Evolutionary conservation across 2,329 filamentous ascomycete genomes (phyloP).

Genomic region (Penicillium sp.): DNA sequence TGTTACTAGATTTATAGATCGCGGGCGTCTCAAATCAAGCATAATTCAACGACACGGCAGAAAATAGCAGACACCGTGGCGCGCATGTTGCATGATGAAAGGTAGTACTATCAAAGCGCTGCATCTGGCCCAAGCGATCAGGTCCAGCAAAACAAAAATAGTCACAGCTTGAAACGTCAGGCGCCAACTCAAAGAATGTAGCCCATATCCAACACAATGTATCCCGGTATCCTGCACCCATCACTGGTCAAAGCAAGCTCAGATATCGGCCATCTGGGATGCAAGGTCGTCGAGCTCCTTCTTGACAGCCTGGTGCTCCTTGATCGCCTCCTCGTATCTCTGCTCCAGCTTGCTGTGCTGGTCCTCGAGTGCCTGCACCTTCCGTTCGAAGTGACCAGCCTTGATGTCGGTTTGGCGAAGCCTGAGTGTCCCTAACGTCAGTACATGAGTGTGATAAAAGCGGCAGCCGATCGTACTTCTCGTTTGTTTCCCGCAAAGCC

Average conservation of each 20-base stretch:
- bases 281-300: conserved; percentile 92
- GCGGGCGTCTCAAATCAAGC: background rate
- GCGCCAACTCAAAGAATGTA: conserved; percentile 25
- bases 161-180: conserved; percentile 29
- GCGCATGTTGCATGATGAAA: conserved; percentile 17
- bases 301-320: conserved; percentile 79
- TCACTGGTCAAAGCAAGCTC: conserved; percentile 41
- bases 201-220: conserved; percentile 29
- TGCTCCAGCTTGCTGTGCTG: conserved; percentile 90
- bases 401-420: conserved; percentile 99
- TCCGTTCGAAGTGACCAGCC: conserved; percentile 98
- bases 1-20: conserved; percentile 4
- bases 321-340: conserved; percentile 96
- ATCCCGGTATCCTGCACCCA: conserved; percentile 30
- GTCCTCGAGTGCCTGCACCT: conserved; percentile 92
- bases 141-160: conserved; percentile 24
- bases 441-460: conserved; percentile 3
- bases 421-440: conserved; percentile 50
- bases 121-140: conserved; percentile 13
- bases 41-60: conserved; percentile 17
- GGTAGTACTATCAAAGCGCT: conserved; percentile 20
- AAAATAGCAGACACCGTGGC: conserved; percentile 15
- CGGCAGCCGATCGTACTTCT: conserved; percentile 69
- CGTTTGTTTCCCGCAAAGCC: conserved; percentile 93
- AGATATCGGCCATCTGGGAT: conserved; percentile 89